Base-by-base conservation (phyloP, 129 eudicot species). In the Arctium lappa region DNA sequence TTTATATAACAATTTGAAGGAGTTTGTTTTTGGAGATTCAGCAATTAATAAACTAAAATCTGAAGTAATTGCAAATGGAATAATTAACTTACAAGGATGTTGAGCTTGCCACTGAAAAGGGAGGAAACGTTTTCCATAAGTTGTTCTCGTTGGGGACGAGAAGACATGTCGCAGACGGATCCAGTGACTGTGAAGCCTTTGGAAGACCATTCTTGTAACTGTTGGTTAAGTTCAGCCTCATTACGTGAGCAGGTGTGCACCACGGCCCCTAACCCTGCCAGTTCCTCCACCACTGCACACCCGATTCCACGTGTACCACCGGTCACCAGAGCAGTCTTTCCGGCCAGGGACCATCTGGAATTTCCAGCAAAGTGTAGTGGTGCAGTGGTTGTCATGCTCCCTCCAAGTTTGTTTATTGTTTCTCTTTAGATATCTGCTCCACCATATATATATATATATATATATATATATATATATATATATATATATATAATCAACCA, bases 221-320 rank as follows among this genome's bases (percentile, higher is more conserved):
- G 83, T 73, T 88, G 81, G 69, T 89, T 90, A 16, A 94, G 90
- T 82, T 92, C 92, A 13, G 69, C 79, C 48, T 89, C 92, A 46
- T 89, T 92, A 6, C 98, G 85, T 4, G 95, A 90, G 84, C 98
- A 94, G 29, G 96, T 88, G 87, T 92, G 86, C 44, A 94, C 89
- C 37, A 78, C 39, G 11, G 98, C 98, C 50, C 98, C 97, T 63
- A 92, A 78, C 81, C 79, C 91, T 30, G 91, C 91, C 69, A 94
- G 86, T 75, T 94, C 98, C 85, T 92, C 98, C 74, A 94, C 98
- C 56, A 89, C 84, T 0, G 95, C 97, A 30, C 85, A 84, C 87
- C 91, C 98, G 32, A 93, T 93, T 53, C 97, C 97, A 72, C 97
- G 97, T 33, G 97, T 91, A 84, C 97, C 97, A 8, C 97, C 97